Evolutionary conservation across 441 rosid species (phyloP), one percentile per base, ranked within the genome.

Genomic region (Daphne laureola): DNA sequence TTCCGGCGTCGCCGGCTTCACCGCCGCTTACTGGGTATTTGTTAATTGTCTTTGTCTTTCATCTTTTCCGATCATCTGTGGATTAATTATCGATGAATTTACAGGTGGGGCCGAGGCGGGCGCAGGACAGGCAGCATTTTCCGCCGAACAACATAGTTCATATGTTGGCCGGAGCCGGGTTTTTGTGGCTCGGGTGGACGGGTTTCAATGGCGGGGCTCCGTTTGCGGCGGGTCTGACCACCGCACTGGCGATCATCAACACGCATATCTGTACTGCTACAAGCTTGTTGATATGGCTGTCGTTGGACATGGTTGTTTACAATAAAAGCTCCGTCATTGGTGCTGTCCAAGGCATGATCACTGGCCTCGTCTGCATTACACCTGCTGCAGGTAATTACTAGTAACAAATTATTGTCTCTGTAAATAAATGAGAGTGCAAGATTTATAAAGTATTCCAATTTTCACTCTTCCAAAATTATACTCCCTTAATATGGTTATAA

Each of bases 131-230:
- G 71, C 75, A 78, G 31, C 70, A 76, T 8, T 81, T 72, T 54
- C 81, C 81, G 13, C 87, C 83, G 12, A 81, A 81, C 65, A 78
- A 73, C 63, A 75, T 81, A 63, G 65, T 81, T 45, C 81, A 67
- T 9, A 63, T 78, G 75, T 49, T 80, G 35, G 83, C 73, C 51
- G 86, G 84, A 1, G 86, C 86, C 14, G 88, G 88, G 36, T 70
- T 84, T 55, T 66, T 81, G 17, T 81, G 84, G 92, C 17, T 81
- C 12, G 92, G 92, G 38, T 81, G 87, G 86, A 81, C 81, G 0
- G 92, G 87, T 0, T 84, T 79, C 77, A 84, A 81, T 41, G 92
- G 92, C 4, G 86, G 92, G 5, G 56, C 83, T 25, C 82, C 86
- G 6, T 74, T 73, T 55, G 54, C 62, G 0, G 80, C 66, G 1